A percentile compares a stretch with the other conserved stretches of the same genome.
Conservation (phyloP, 129 eudicot species). For the Flaveria trinervia region DNA sequence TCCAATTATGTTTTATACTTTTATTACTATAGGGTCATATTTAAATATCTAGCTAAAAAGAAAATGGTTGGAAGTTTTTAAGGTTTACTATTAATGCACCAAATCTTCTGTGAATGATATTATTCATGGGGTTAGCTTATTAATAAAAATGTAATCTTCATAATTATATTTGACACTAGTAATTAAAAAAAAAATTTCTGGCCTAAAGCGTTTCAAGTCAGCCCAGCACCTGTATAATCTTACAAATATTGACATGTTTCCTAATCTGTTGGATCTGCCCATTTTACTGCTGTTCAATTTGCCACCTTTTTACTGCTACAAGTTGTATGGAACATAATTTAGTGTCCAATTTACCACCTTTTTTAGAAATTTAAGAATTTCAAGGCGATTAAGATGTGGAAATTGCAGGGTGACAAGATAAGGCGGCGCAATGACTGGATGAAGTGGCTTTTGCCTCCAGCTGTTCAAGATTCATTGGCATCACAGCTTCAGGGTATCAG, state of each 20-base stretch:
- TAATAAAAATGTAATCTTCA: not conserved
- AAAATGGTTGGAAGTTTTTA: not conserved
- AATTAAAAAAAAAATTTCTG: not conserved
- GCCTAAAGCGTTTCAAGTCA: not conserved
- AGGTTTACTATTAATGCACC: not conserved
- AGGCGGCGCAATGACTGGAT: conserved; percentile 58
- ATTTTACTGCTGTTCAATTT: not conserved
- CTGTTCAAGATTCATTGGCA: conserved; percentile 40
- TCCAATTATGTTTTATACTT: not conserved
- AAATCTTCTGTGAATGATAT: not conserved
- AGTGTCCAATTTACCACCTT: not conserved
- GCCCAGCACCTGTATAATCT: not conserved
- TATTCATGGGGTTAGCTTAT: not conserved
- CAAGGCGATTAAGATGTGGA: not conserved
- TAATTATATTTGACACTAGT: not conserved
- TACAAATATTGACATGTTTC: not conserved
- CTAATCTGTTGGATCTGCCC: not conserved
- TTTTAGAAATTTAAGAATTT: not conserved
- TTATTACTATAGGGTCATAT: not conserved
- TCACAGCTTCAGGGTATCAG: conserved; percentile 35
- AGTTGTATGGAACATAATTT: not conserved
- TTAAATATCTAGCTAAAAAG: not conserved
- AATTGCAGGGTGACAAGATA: conserved; percentile 47
- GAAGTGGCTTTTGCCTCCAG: conserved; percentile 53
- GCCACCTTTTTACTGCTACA: not conserved